A percentile compares a stretch with the other conserved stretches of the same genome.
Evolutionary conservation across 768 basidiomycete genomes (phyloP).

Genomic region (Leccinum subtestaceum): DNA sequence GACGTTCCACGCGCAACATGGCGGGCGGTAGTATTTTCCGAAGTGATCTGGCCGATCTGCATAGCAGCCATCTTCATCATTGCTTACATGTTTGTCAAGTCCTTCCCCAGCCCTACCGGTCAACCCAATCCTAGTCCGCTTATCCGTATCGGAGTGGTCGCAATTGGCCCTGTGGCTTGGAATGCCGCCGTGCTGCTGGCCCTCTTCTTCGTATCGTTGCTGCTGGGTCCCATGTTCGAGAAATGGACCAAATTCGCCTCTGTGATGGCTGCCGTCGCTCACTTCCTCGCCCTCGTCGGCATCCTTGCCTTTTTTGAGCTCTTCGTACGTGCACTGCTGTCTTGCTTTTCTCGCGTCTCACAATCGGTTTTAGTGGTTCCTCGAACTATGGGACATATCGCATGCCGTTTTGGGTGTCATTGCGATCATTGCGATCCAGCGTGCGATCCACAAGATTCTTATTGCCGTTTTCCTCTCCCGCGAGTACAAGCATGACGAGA

Average conservation of each 20-base stretch:
- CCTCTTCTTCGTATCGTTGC: conserved; percentile 89
- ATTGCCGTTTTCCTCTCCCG: conserved; percentile 93
- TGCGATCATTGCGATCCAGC: conserved; percentile 84
- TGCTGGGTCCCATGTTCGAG: conserved; percentile 87
- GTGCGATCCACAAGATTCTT: conserved; percentile 90
- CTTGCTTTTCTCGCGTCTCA: conserved; percentile 33
- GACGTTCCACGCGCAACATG: conserved; percentile 92
- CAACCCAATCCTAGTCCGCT: conserved; percentile 75
- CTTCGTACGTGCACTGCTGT: conserved; percentile 58
- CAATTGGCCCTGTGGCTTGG: conserved; percentile 92
- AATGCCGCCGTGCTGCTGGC: conserved; percentile 84
- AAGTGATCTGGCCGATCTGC: conserved; percentile 79
- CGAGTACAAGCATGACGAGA: conserved; percentile 98
- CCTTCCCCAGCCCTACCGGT: conserved; percentile 70
- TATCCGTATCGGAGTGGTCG: conserved; percentile 83
- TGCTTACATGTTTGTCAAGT: conserved; percentile 92
- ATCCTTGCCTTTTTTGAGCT: conserved; percentile 92
- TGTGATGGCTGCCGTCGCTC: conserved; percentile 89
- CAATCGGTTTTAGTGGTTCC: conserved; percentile 69
- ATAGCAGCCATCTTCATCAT: conserved; percentile 74
- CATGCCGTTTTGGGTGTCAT: conserved; percentile 94
- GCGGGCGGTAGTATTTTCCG: conserved; percentile 80
- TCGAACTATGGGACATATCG: conserved; percentile 95
- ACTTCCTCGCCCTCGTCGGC: conserved; percentile 77
- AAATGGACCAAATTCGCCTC: conserved; percentile 86